Percentiles rank a stretch among this genome's conserved stretches.
Conservation (phyloP, 1,284 basidiomycete genomes). For the Clitocybe nebularis region DNA sequence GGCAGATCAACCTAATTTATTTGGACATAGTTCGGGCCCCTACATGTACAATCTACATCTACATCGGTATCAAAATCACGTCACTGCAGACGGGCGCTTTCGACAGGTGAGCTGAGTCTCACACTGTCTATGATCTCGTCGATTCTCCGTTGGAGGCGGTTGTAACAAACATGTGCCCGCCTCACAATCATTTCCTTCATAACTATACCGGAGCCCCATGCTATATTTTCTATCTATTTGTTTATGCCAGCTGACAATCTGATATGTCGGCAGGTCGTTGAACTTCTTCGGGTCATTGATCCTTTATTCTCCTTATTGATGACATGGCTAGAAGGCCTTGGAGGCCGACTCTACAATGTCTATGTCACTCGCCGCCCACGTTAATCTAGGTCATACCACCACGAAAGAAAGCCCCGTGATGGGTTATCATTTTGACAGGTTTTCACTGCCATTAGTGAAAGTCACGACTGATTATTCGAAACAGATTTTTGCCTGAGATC, state of each 20-base stretch:
- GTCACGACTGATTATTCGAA: constrained; percentile 12
- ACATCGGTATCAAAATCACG: constrained; percentile 16
- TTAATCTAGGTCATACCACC: constrained; percentile 12
- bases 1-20: constrained; percentile 10
- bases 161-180: constrained; percentile 4
- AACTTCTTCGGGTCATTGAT: constrained; percentile 7
- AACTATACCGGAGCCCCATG: constrained; percentile 1
- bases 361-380: constrained; percentile 9
- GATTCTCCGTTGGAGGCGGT: constrained; percentile 15
- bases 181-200: constrained; percentile 7
- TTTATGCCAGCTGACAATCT: constrained; percentile 2
- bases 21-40: constrained; percentile 5
- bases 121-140: constrained; percentile 6
- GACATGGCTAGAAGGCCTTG: constrained; percentile 9
- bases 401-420: constrained; percentile 8
- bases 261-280: constrained; percentile 7
- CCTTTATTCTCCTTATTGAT: constrained; percentile 6
- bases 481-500: constrained; percentile 6
- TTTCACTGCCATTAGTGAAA: constrained; percentile 7
- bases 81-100: constrained; percentile 15
- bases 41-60: no score
- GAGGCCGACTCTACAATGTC: constrained; percentile 1
- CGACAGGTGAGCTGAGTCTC: constrained; percentile 9
- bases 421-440: constrained; percentile 10
- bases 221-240: constrained; percentile 7